These are phyloP conservation scores for Aspergillus ruber DNA, from an alignment of 2,329 filamentous ascomycete species.

Conservation along the genomic window DNA sequence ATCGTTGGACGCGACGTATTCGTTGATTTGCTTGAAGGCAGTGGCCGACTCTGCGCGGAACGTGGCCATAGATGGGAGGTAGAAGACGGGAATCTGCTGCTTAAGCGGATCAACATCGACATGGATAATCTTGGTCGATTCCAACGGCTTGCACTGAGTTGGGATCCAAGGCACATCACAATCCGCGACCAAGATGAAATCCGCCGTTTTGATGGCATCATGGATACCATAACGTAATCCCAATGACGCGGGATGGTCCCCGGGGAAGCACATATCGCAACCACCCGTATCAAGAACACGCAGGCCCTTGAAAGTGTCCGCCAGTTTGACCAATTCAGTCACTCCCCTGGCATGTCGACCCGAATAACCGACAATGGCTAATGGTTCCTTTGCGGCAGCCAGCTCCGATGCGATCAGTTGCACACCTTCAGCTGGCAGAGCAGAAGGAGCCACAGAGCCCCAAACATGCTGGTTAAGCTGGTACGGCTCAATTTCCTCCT, in stretches of 20 bases:
- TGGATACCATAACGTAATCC: conserved; percentile 70
- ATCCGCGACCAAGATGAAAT: conserved; percentile 78
- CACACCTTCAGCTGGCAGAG: conserved; percentile 46
- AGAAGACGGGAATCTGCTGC: conserved; percentile 68
- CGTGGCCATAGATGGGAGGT: conserved; percentile 59
- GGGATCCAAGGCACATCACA: conserved; percentile 92
- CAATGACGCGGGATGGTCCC: conserved; percentile 50
- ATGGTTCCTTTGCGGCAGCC: conserved; percentile 41
- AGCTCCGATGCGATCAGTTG: conserved; percentile 39
- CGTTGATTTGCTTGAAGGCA: conserved; percentile 63
- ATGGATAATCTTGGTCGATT: conserved; percentile 55
- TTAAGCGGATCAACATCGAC: conserved; percentile 63
- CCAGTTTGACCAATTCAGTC: conserved; percentile 40
- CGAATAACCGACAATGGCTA: conserved; percentile 47
- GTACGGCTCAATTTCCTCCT: conserved; percentile 73
- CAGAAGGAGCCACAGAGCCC: conserved; percentile 64
- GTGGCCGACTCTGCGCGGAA: conserved; percentile 61
- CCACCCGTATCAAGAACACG: conserved; percentile 49
- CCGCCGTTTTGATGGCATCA: conserved; percentile 65
- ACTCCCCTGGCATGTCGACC: conserved; percentile 42
- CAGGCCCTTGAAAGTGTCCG: conserved; percentile 43
- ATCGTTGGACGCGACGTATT: conserved; percentile 49
- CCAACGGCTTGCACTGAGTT: conserved; percentile 59
- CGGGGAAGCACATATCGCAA: conserved; percentile 47
- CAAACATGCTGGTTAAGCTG: conserved; percentile 62